phyloP scores from a whole-genome alignment of 768 basidiomycete genomes.

The Pleurotus cornucopiae region DNA sequence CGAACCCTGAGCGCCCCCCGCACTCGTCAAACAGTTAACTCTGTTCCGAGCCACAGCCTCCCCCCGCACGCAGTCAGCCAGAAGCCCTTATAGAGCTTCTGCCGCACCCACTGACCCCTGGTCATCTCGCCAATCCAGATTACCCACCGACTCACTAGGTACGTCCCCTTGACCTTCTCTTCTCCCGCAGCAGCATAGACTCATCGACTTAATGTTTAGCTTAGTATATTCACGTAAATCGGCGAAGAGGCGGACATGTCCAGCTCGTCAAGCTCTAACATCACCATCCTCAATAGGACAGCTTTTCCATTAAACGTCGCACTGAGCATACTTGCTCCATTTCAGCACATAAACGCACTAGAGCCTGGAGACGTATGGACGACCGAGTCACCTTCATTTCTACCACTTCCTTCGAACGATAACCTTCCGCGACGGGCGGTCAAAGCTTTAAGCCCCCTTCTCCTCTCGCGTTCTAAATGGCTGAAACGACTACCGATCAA shows the following conservation, averaged over 20 bases:
- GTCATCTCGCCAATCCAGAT: not conserved
- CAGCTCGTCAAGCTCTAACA: not conserved
- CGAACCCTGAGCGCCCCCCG: conserved; percentile 1
- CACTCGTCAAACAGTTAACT: conserved; percentile 2
- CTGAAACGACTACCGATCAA: conserved; percentile 2
- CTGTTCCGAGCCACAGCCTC: conserved; percentile 7
- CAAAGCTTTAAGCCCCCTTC: not conserved
- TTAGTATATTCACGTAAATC: not conserved
- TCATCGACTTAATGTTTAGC: not conserved
- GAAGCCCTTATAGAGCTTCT: not conserved
- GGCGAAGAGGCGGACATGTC: conserved; percentile 1
- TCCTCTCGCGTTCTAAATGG: conserved; percentile 5
- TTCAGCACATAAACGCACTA: conserved; percentile 8
- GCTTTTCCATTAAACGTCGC: conserved; percentile 11
- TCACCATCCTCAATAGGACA: conserved; percentile 9
- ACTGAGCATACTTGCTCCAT: conserved; percentile 6
- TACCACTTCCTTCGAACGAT: conserved; percentile 1
- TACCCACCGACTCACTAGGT: not conserved
- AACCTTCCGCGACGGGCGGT: not conserved
- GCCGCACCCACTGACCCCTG: not conserved
- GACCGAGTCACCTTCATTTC: conserved; percentile 4
- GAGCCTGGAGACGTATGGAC: conserved; percentile 10
- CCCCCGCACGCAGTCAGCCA: not conserved
- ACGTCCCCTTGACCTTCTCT: not conserved
- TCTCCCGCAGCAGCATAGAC: not conserved